Conservation (phyloP, 495 filamentous ascomycete species). For the Daldinia childiae region DNA sequence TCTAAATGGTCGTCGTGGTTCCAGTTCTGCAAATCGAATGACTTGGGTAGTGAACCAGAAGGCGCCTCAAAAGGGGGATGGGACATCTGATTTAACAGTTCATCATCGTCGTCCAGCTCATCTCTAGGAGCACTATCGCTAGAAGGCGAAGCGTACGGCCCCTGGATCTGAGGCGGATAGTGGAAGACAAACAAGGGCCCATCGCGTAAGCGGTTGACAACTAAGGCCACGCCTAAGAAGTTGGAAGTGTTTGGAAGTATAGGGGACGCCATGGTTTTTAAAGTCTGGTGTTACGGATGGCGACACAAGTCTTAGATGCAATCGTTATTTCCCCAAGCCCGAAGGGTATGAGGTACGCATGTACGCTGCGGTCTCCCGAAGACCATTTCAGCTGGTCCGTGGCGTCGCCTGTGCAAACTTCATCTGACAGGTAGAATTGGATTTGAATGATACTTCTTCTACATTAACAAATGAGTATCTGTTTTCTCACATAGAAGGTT, state of each 20-base stretch:
- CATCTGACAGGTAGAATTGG: constrained; percentile 2
- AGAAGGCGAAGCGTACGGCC: constrained; percentile 39
- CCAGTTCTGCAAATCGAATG: constrained; percentile 58
- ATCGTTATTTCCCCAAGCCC: constrained; percentile 26
- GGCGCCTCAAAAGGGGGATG: constrained; percentile 44
- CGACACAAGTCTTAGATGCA: constrained; percentile 40
- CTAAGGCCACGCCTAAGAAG: constrained; percentile 78
- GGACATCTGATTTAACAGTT: constrained; percentile 48
- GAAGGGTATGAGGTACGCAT: constrained; percentile 1
- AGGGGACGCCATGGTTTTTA: constrained; percentile 52
- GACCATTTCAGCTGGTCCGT: constrained; percentile 16
- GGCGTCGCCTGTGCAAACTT: constrained; percentile 4
- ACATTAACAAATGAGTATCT: not conserved
- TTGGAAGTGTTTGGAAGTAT: constrained; percentile 60
- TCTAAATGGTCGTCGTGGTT: constrained; percentile 66
- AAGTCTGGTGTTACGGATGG: constrained; percentile 24
- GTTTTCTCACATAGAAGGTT: not conserved
- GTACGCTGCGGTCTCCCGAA: constrained; percentile 13
- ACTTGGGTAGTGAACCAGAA: constrained; percentile 47
- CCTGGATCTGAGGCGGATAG: constrained; percentile 69
- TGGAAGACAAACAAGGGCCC: constrained; percentile 91
- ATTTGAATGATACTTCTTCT: not conserved
- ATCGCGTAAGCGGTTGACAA: constrained; percentile 82
- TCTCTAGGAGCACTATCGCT: constrained; percentile 48
- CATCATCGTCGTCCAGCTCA: constrained; percentile 56